Evolutionary conservation across 1,284 basidiomycete species (phyloP), one percentile per base, ranked within the genome.

Genomic region (Neotropicomus parvogracilis): DNA sequence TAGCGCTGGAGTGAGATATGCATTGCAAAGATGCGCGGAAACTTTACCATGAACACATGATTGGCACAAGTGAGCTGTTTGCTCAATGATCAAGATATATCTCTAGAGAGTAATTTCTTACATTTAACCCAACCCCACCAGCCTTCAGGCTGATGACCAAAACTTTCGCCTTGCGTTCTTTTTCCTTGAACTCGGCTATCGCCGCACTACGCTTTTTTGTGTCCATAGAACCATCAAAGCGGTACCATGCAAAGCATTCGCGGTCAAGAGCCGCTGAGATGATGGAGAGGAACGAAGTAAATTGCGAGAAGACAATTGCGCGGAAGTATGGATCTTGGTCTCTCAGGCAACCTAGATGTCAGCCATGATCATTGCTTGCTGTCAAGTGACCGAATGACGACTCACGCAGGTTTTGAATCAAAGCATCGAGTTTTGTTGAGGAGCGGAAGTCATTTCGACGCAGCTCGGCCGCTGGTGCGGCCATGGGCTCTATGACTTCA

Each of bases 151-250:
- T 95, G 50, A 98, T 80, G 40, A 97, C 80, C 39, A 98, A 70
- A 11, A 99, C 77, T 58, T 88, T 84, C 1, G 89, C 83, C 54
- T 81, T 83, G 34, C 77, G 71, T 2, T 80, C 82, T 3, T 78
- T 69, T 27, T 75, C 69, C 58, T 82, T 88, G 73, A 94, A 95
- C 53, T 80, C 80, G 56, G 81, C 72, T 41, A 99, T 77, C 0
- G 91, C 84, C 6, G 76, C 77, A 31, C 80, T 85, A 36, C 93
- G 80, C 63, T 89, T 88, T 66, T 87, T 89, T 56, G 97, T 78
- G 57, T 88, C 86, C 85, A 97, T 95, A 0, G 88, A 81, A 2
- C 95, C 95, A 65, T 99, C 95, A 53, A 98, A 89, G n/a, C 93
- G 80, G 56, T 84, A 83, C 68, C 83, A 89, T 27, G 80, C 71